Percentiles rank a stretch among this genome's conserved stretches.
These are phyloP conservation scores for Helminthosporium solani DNA, from an alignment of 2,329 filamentous ascomycete genomes.

Conservation along the genomic window DNA sequence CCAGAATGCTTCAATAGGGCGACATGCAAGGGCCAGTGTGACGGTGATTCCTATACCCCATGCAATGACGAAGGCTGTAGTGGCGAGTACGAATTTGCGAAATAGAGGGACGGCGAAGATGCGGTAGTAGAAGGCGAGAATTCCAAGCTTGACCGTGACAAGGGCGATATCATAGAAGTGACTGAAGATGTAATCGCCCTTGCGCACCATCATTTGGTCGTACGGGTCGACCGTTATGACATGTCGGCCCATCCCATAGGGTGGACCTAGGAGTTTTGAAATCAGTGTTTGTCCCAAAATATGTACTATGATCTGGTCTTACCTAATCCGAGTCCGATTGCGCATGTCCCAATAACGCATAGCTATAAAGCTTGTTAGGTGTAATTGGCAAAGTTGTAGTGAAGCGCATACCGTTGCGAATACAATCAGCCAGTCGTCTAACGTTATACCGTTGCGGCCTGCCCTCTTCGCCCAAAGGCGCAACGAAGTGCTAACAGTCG, in stretches of 20 bases:
- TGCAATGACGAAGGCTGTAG: conserved; percentile 27
- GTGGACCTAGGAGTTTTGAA: conserved; percentile 15
- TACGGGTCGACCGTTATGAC: conserved; percentile 29
- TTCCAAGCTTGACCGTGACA: conserved; percentile 33
- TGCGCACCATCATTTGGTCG: conserved; percentile 33
- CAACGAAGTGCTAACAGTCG: conserved; percentile 25
- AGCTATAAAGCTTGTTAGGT: conserved; percentile 16
- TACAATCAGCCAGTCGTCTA: conserved; percentile 36
- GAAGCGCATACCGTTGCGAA: conserved; percentile 28
- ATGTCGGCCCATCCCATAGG: conserved; percentile 37
- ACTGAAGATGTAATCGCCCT: conserved; percentile 38
- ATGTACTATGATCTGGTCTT: conserved; percentile 10
- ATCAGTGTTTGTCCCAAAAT: conserved; percentile 8
- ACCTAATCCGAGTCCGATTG: conserved; percentile 27
- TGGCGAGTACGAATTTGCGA: conserved; percentile 29
- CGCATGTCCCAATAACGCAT: conserved; percentile 34
- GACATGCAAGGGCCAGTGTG: conserved; percentile 30
- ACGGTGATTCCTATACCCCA: conserved; percentile 38
- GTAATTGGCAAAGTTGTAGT: not conserved
- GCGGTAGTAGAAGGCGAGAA: conserved; percentile 38
- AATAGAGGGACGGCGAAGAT: conserved; percentile 34
- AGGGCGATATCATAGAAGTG: conserved; percentile 39
- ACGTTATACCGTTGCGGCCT: conserved; percentile 34
- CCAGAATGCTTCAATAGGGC: conserved; percentile 34
- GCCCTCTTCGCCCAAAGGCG: conserved; percentile 32